Base-by-base conservation (phyloP, 768 basidiomycete genomes). In the Tulasnella sp. region DNA sequence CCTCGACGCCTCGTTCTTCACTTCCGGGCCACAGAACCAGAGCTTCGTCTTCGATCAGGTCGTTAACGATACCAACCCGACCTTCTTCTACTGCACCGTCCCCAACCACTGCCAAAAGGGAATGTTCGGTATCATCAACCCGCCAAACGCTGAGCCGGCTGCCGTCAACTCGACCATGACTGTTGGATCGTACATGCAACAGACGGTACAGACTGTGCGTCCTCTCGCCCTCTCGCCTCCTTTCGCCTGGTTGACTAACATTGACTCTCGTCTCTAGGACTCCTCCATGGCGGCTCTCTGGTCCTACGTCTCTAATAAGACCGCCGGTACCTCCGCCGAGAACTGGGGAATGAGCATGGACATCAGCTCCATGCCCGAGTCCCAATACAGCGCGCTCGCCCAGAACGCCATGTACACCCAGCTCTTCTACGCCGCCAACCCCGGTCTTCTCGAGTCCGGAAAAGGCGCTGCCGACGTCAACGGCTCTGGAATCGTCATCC, bases 31-130 rank as follows among this genome's bases (percentile, higher is more conserved):
- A 59, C 90, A 90, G 72, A 82, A 87, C 81, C 80, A 84, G 79
- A 82, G 78, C 81, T 89, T 89, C 81, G 82, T 85, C 72, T 92
- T 90, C 84, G 85, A 84, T 62, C 86, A 89, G 80, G 83, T 85
- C 71, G 86, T 92, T 79, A 91, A 91, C 80, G 84, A 86, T 80
- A 91, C 90, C 67, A 83, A 86, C 77, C 84, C 90, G n/a, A 83
- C 83, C 70, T 91, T 84, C 86, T 91, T 83, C 86, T 89, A 87
- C 83, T 93, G 91, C 80, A 87, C 81, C 74, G 85, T 86, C 63
- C 86, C 89, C 59, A 80, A 76, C 71, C 91, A 94, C 79, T 93
- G 92, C 79, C 79, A 86, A 78, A 88, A 90, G 84, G 92, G 91
- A 76, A 93, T 93, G 90, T 93, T 91, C 78, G 90, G 77, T 64